A percentile compares a stretch with the other conserved stretches of the same genome.
These are phyloP conservation scores for Verticillium alfalfae DNA, from an alignment of 2,329 filamentous ascomycete species.

Conservation along the genomic window DNA sequence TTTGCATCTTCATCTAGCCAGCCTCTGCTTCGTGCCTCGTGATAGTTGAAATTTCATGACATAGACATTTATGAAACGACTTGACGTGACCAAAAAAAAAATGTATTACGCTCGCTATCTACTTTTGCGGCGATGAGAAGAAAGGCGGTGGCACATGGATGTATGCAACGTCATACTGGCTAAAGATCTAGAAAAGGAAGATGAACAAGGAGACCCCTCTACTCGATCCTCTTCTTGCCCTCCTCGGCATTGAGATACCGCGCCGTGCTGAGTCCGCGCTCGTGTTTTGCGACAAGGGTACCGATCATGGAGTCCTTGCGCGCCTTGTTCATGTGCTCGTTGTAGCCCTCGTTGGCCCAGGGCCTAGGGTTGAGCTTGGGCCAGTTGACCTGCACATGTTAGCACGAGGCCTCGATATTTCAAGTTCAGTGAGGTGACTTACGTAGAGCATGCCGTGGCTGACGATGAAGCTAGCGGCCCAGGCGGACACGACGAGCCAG, in stretches of 20 bases:
- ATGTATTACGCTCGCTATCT: background rate
- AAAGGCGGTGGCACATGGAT: background rate
- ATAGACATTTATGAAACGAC: background rate
- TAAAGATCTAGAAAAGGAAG: too few species aligned
- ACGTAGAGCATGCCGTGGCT: slow-evolving; percentile 90
- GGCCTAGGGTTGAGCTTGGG: slow-evolving; percentile 88
- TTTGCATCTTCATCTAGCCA: background rate
- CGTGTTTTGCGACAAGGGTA: slow-evolving; percentile 65
- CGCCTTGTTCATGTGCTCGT: slow-evolving; percentile 78
- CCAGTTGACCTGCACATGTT: slow-evolving; percentile 77
- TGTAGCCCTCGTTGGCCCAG: slow-evolving; percentile 81
- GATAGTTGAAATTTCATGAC: too few species aligned
- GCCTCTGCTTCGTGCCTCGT: too few species aligned
- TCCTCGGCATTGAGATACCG: slow-evolving; percentile 85
- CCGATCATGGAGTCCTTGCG: slow-evolving; percentile 80
- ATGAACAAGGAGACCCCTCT: slow-evolving; percentile 15
- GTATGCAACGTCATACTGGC: background rate
- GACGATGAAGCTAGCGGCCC: slow-evolving; percentile 72
- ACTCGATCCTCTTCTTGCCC: slow-evolving; percentile 97
- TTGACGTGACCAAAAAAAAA: background rate
- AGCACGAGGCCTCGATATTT: slow-evolving; percentile 2
- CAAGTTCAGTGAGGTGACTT: slow-evolving; percentile 35
- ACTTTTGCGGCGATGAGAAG: background rate
- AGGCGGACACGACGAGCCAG: slow-evolving; percentile 65
- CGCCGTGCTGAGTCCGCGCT: slow-evolving; percentile 77